Evolutionary conservation across 306 rosid species (phyloP).

Genomic region (Hippophae gyantsensis): DNA sequence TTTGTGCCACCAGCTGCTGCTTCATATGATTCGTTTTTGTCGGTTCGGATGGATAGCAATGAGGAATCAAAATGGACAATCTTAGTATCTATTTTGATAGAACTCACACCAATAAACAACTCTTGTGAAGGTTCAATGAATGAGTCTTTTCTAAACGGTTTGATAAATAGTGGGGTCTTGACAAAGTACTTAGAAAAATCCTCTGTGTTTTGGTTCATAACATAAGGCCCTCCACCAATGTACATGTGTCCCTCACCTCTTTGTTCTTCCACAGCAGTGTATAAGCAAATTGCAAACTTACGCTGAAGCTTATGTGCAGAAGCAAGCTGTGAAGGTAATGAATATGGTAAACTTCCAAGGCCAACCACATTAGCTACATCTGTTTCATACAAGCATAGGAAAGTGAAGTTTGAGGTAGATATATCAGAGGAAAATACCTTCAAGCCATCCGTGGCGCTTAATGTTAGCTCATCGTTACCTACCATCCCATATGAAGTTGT

Average conservation of each 20-base stretch:
- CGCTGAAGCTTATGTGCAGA: background rate
- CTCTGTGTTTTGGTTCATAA: background rate
- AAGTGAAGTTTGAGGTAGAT: constrained; percentile 3
- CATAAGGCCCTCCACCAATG: constrained; percentile 24
- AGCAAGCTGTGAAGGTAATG: constrained; percentile 23
- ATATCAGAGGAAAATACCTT: background rate
- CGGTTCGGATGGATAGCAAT: constrained; percentile 9
- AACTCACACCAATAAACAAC: constrained; percentile 24
- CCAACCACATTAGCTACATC: constrained; percentile 22
- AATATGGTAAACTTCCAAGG: constrained; percentile 19
- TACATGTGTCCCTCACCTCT: constrained; percentile 14
- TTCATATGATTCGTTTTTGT: no score
- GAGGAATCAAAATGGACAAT: constrained; percentile 15
- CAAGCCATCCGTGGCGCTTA: background rate
- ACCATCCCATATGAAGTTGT: constrained; percentile 12
- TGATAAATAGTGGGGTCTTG: constrained; percentile 17
- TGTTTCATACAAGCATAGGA: constrained; percentile 16
- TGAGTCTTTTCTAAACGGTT: constrained; percentile 2
- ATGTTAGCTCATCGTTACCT: constrained; percentile 9
- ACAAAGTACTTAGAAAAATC: constrained; percentile 10
- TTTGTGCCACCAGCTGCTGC: constrained; percentile 27
- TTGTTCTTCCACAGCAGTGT: constrained; percentile 3
- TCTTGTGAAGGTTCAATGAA: constrained; percentile 18
- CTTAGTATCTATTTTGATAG: constrained; percentile 23
- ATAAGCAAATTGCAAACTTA: constrained; percentile 32